Evolutionary conservation across 2,329 filamentous ascomycete species (phyloP), one percentile per base, ranked within the genome.

Genomic region (Blastomyces silverae): DNA sequence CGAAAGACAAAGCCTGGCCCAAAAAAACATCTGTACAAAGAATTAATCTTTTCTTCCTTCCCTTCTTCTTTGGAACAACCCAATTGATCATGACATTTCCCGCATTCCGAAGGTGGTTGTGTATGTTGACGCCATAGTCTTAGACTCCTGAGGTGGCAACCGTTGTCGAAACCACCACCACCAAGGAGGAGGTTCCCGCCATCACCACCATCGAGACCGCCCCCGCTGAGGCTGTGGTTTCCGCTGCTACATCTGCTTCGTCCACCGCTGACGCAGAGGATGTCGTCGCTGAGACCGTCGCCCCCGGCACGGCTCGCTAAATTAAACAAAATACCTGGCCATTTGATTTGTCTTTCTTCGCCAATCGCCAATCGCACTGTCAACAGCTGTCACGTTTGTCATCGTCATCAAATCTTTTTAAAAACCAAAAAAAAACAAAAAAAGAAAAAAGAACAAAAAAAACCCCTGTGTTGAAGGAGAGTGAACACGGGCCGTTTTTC

Each of bases 91-190:
- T 8, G 31, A 25, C n/a, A 28, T 28, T 53, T 17, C 37, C 37
- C 13, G 7, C n/a, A 17, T 39, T 34, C 13, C 53, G 20, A 57
- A 57, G 53, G 53, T 57, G 31, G 53, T 57, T 57, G 53, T 57
- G 53, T 57, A 37, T 57, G 31, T 57, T 57, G 53, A 57, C 53
- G 53, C 53, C 15, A 39, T 57, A 34, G 53, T 57, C 53, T n/a
- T 57, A 57, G 28, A 53, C 50, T 31, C 50, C 25, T 53, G 22
- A 28, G 22, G 25, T 6, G 25, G 50, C 11, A 1, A 25, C 13
- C 50, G 50, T 25, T 11, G 25, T 53, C 25, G 25, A 31, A 4
- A 17, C 50, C 50, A 28, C 50, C 50, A 17, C 50, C 50, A 28
- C 50, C 50, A 28, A 28, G 22, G 4, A 53, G n/a, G 48, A 25